Percentiles rank a stretch among this genome's conserved stretches.
Conservation (phyloP, 192 early-diverging fungal species). For the Obelidium mucronatum region DNA sequence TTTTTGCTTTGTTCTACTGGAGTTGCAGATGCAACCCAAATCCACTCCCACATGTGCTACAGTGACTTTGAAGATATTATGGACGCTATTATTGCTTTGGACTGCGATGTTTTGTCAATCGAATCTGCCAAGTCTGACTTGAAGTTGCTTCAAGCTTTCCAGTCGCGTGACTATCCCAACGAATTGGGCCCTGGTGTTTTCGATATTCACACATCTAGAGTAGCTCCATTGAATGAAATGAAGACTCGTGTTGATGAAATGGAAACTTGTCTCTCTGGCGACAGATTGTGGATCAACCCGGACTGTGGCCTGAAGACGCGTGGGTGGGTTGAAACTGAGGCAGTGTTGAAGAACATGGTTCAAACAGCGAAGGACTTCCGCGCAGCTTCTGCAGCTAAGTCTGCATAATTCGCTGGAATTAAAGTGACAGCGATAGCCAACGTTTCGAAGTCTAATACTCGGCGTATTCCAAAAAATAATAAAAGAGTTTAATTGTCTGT, state of each 20-base stretch:
- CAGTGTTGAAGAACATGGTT: constrained; percentile 82
- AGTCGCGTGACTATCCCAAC: constrained; percentile 81
- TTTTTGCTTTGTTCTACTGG: constrained; percentile 91
- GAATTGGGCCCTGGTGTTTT: constrained; percentile 97
- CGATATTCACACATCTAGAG: constrained; percentile 98
- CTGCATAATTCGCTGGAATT: neutral
- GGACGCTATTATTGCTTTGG: constrained; percentile 87
- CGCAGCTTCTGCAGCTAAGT: neutral
- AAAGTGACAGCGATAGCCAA: too few species aligned
- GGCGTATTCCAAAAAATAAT: too few species aligned
- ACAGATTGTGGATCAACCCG: constrained; percentile 94
- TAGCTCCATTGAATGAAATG: constrained; percentile 91
- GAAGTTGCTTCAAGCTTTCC: constrained; percentile 91
- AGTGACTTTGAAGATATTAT: constrained; percentile 99
- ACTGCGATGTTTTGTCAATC: constrained; percentile 95
- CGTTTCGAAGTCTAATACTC: too few species aligned
- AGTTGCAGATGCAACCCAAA: constrained; percentile 88
- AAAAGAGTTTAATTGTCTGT: too few species aligned
- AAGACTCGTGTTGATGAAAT: constrained; percentile 79
- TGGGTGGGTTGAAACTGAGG: constrained; percentile 92
- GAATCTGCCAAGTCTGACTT: constrained; percentile 98
- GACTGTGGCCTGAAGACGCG: constrained; percentile 98
- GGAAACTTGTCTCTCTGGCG: constrained; percentile 81
- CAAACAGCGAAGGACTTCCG: constrained; percentile 34
- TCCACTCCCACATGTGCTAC: constrained; percentile 99